Evolutionary conservation across 2,329 filamentous ascomycete genomes (phyloP).

Genomic region (Diplodia intermedia): DNA sequence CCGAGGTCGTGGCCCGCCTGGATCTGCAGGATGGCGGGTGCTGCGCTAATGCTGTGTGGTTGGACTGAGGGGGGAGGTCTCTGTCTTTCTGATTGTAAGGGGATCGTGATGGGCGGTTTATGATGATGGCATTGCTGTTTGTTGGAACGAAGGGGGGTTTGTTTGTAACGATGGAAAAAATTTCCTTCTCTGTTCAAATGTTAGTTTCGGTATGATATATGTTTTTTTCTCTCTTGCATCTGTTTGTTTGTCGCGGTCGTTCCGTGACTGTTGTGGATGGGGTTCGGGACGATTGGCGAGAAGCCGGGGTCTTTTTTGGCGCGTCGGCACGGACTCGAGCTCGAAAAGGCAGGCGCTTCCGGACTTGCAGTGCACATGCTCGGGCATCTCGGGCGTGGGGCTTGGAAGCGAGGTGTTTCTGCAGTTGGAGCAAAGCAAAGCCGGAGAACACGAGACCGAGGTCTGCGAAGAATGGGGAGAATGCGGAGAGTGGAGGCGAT

Average conservation of each 20-base stretch:
- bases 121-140: not conserved
- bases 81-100: no score
- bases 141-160: not conserved
- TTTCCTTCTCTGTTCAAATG: no score
- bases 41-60: constrained; percentile 30
- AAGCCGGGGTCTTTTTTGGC: not conserved
- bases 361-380: not conserved
- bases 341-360: not conserved
- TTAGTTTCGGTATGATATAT: no score
- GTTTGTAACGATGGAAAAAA: no score
- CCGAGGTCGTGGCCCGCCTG: constrained; percentile 34
- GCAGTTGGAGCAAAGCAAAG: not conserved
- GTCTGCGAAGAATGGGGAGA: not conserved
- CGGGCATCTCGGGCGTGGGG: not conserved
- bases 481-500: constrained; percentile 1
- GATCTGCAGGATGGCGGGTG: constrained; percentile 32
- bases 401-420: not conserved
- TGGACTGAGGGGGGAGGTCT: constrained; percentile 4
- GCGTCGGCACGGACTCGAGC: not conserved
- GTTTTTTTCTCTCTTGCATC: not conserved
- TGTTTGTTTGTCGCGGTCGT: no score
- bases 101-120: not conserved
- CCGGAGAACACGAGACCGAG: not conserved
- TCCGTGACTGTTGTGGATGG: no score
- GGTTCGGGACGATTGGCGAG: no score